A percentile compares a stretch with the other conserved stretches of the same genome.
These are phyloP conservation scores for Paraphoma chrysanthemicola DNA, from an alignment of 2,329 filamentous ascomycete species.

Conservation along the genomic window DNA sequence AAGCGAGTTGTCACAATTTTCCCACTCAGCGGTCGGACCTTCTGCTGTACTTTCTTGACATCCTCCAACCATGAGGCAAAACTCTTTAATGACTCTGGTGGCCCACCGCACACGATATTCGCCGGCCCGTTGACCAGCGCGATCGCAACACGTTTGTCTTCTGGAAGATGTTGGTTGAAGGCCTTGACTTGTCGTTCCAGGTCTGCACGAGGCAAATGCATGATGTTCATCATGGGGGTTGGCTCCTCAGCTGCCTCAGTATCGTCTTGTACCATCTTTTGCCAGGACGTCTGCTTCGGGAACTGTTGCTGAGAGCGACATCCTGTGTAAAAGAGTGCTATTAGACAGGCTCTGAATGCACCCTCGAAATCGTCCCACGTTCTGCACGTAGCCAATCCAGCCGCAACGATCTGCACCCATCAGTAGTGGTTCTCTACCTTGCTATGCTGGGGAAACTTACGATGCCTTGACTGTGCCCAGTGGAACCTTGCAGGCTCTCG, in stretches of 20 bases:
- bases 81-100: conserved; percentile 34
- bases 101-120: conserved; percentile 41
- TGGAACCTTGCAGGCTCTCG: conserved; percentile 26
- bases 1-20: conserved; percentile 44
- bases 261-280: conserved; percentile 13
- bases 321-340: conserved; percentile 47
- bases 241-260: conserved; percentile 29
- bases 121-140: conserved; percentile 38
- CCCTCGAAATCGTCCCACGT: conserved; percentile 46
- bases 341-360: conserved; percentile 31
- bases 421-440: too few relatives aligned
- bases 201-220: conserved; percentile 22
- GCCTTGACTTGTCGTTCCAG: conserved; percentile 23
- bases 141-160: conserved; percentile 25
- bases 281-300: conserved; percentile 5
- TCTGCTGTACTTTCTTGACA: conserved; percentile 20
- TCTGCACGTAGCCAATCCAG: conserved; percentile 40
- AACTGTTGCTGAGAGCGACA: conserved; percentile 30
- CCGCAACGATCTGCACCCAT: conserved; percentile 37
- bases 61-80: conserved; percentile 33
- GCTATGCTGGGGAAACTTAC: too few relatives aligned
- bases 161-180: conserved; percentile 32
- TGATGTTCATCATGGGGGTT: conserved; percentile 39
- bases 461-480: conserved; percentile 51
- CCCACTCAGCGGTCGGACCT: conserved; percentile 11